phyloP scores from a whole-genome alignment of 1,139 yeast genomes.

The Sugiyamaella neomexicana region DNA sequence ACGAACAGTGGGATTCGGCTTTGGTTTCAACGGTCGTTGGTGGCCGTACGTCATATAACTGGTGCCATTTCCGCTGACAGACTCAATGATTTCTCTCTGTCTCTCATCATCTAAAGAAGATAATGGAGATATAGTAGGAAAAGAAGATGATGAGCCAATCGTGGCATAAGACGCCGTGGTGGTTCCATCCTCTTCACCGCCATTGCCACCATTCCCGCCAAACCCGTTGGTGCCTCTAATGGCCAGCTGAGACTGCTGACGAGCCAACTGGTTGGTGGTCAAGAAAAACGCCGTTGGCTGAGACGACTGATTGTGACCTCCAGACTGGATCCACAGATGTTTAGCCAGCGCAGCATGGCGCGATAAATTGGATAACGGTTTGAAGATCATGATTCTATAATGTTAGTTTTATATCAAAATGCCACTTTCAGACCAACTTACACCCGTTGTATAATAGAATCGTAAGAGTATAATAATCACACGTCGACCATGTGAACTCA shows the following conservation, averaged over 20 bases:
- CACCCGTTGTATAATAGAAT: too few relatives aligned
- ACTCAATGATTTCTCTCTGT: conserved; percentile 31
- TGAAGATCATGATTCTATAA: conserved; percentile 36
- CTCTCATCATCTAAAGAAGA: conserved; percentile 39
- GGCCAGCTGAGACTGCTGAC: conserved; percentile 43
- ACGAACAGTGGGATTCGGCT: not conserved
- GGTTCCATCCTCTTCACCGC: conserved; percentile 19
- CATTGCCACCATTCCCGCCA: conserved; percentile 22
- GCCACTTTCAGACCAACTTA: not conserved
- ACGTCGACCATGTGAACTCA: too few relatives aligned
- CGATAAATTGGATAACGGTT: conserved; percentile 42
- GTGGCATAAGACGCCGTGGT: conserved; percentile 29
- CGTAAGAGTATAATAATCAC: too few relatives aligned
- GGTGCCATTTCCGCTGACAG: conserved; percentile 7
- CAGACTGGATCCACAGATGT: conserved; percentile 35
- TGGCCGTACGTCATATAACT: conserved; percentile 23
- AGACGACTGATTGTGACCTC: conserved; percentile 30
- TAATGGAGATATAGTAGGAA: conserved; percentile 34
- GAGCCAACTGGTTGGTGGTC: conserved; percentile 43
- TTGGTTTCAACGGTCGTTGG: conserved; percentile 20
- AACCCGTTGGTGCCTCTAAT: conserved; percentile 26
- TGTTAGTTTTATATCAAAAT: not conserved
- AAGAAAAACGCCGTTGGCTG: conserved; percentile 43
- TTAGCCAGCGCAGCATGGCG: conserved; percentile 42
- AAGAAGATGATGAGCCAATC: conserved; percentile 27